Percentiles rank a stretch among this genome's conserved stretches.
Evolutionary conservation across 2,329 filamentous ascomycete genomes (phyloP).

Genomic region (Fusarium sp.): DNA sequence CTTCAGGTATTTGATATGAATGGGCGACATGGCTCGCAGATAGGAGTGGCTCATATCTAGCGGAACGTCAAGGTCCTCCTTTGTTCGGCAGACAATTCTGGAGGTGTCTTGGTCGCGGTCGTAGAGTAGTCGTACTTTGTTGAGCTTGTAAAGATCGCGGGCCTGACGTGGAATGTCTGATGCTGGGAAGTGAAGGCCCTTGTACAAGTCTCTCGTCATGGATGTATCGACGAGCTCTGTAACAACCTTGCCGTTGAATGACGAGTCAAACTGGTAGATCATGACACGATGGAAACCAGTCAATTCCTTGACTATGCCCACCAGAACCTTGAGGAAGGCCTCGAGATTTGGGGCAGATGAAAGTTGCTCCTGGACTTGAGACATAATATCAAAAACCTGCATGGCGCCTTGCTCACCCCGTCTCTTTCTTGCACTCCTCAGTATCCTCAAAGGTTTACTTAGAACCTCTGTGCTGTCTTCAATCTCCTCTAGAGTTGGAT

Average conservation of each 20-base stretch:
- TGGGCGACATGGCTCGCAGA: conserved; percentile 89
- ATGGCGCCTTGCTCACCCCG: conserved; percentile 85
- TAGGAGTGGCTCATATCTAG: conserved; percentile 88
- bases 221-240: conserved; percentile 86
- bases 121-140: conserved; percentile 89
- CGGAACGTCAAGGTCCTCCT: conserved; percentile 78
- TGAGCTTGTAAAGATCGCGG: conserved; percentile 88
- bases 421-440: conserved; percentile 79
- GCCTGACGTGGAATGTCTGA: conserved; percentile 88
- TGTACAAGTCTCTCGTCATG: conserved; percentile 85
- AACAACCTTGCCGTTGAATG: conserved; percentile 87
- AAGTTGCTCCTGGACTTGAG: conserved; percentile 89
- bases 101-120: conserved; percentile 85
- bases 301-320: conserved; percentile 88
- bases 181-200: conserved; percentile 88
- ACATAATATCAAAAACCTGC: conserved; percentile 93
- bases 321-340: conserved; percentile 80
- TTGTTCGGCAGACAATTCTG: conserved; percentile 81
- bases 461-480: conserved; percentile 79
- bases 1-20: conserved; percentile 85
- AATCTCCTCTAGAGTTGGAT: conserved; percentile 80
- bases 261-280: conserved; percentile 89
- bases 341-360: conserved; percentile 78
- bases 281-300: conserved; percentile 93
- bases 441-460: conserved; percentile 81